Conservation (phyloP, 192 early-diverging fungal species). For the Linnemannia exigua region DNA sequence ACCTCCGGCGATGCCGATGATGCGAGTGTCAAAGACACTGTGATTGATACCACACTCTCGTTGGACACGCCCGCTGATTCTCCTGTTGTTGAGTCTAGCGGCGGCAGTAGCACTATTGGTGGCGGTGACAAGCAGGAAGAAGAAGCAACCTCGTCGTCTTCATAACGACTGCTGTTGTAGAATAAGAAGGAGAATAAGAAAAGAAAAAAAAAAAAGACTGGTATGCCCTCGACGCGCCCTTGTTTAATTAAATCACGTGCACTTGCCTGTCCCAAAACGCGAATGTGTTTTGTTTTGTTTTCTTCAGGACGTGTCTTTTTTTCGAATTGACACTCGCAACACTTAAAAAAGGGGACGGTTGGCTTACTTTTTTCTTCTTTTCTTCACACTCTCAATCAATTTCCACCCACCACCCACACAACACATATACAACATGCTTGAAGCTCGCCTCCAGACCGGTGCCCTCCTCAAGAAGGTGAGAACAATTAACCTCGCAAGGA, state of each 20-base stretch:
- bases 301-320: slow-evolving; percentile 9
- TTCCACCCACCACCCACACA: slow-evolving; percentile 8
- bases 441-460: slow-evolving; percentile 91
- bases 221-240: too few relatives aligned
- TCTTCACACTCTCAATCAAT: slow-evolving; percentile 2
- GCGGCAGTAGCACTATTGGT: neutral
- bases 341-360: neutral
- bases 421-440: slow-evolving; percentile 75
- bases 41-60: slow-evolving; percentile 4
- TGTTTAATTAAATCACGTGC: slow-evolving; percentile 8
- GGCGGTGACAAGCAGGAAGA: neutral
- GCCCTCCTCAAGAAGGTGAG: slow-evolving; percentile 85
- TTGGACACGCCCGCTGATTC: slow-evolving; percentile 29
- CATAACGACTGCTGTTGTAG: neutral
- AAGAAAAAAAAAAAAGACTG: neutral
- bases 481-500: slow-evolving; percentile 24
- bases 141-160: neutral
- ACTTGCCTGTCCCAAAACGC: neutral
- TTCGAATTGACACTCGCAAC: too few relatives aligned
- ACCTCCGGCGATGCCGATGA: slow-evolving; percentile 12
- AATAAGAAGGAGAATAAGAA: neutral
- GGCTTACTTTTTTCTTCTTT: slow-evolving; percentile 4
- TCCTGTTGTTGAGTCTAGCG: slow-evolving; percentile 6
- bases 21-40: neutral
- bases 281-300: neutral